Conservation (phyloP, 1,284 basidiomycete genomes). For the Fereydounia khargensis region DNA sequence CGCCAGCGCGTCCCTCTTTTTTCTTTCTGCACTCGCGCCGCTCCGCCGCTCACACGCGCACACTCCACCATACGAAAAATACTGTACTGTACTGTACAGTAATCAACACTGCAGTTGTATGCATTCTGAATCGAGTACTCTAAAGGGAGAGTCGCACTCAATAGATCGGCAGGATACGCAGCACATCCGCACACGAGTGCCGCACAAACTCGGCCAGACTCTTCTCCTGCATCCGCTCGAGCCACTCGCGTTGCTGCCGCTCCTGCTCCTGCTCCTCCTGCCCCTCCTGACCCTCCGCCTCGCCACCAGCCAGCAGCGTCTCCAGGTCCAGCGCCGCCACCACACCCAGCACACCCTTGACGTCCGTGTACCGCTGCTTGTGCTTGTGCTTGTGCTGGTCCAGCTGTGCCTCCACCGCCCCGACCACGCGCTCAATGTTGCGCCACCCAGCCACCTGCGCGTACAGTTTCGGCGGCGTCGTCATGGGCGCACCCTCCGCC, state of each 20-base stretch:
- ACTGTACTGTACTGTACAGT: too few species aligned
- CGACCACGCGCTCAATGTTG: constrained; percentile 24
- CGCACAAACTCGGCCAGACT: constrained; percentile 27
- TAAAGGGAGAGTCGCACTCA: too few species aligned
- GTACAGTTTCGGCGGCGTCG: constrained; percentile 17
- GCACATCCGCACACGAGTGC: constrained; percentile 16
- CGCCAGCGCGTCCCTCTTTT: neutral
- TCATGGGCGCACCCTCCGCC: neutral
- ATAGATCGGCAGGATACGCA: constrained; percentile 30
- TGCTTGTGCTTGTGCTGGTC: constrained; percentile 27
- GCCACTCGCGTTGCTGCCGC: constrained; percentile 26
- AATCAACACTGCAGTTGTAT: too few species aligned
- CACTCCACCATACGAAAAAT: too few species aligned
- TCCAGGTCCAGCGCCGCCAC: constrained; percentile 38
- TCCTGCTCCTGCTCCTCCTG: too few species aligned
- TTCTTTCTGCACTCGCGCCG: too few species aligned
- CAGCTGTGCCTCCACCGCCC: constrained; percentile 26
- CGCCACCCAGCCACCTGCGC: constrained; percentile 23
- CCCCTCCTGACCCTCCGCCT: constrained; percentile 4
- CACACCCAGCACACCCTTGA: constrained; percentile 22
- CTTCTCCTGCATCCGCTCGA: constrained; percentile 35
- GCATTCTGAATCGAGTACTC: too few species aligned
- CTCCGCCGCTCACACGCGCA: too few species aligned
- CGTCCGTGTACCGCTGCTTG: constrained; percentile 16
- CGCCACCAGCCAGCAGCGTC: constrained; percentile 25